Evolutionary conservation across 345 rosid species (phyloP), one percentile per base, ranked within the genome.

Genomic region (Eucalyptus cloeziana): DNA sequence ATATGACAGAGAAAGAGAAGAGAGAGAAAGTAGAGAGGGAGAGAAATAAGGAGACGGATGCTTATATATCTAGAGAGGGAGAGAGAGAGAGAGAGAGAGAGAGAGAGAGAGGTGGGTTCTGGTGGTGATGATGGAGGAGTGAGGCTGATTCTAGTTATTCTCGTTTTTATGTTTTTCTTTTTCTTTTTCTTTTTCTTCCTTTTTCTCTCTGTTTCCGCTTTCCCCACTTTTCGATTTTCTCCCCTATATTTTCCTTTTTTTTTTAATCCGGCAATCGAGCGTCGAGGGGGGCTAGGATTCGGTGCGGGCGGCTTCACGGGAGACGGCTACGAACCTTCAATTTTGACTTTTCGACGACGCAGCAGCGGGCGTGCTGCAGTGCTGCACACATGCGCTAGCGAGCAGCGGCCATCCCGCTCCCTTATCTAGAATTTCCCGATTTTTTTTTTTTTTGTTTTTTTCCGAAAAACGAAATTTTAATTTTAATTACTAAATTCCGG

Each of bases 101-200:
- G 54, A 31, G 79, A 1, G 80, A 14, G 10, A 64, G 71, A n/a
- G 76, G 8, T 14, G 16, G 76, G 76, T 64, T 27, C 40, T 49
- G 45, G 25, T 22, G 86, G 86, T 40, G 58, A n/a, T 60, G 87
- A 33, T 87, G 89, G 89, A 52, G 90, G 87, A 89, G 91, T 86
- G 89, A 83, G 87, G 91, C 90, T 30, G 92, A 88, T 90, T 94
- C 91, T 91, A 90, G 91, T 92, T 91, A 87, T 89, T 90, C 89
- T 56, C 58, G 71, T 90, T 52, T 91, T 67, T 80, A 56, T 49
- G 86, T 58, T 91, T 60, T 60, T 50, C 16, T 15, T 17, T 22
- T 83, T 44, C 2, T 25, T 85, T 11, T 44, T 24, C 8, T 44
- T 44, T 7, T 64, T n/a, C 16, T 64, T 12, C 14, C 9, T 10